phyloP scores from a whole-genome alignment of 2,329 filamentous ascomycete genomes.

The Aspergillus glaucus region DNA sequence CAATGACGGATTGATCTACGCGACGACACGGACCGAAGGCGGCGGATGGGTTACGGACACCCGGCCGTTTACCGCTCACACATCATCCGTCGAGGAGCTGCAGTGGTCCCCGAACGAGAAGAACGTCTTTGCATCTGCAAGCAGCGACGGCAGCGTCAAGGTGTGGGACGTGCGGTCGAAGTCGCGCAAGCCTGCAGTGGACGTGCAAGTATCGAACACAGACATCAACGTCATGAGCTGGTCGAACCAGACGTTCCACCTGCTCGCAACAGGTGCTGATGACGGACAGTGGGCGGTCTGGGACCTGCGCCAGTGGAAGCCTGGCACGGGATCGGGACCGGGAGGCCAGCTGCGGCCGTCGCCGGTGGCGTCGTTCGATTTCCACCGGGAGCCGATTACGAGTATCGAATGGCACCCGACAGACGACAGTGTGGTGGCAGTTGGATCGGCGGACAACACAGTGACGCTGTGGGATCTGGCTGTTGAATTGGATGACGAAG shows the following conservation, averaged over 20 bases:
- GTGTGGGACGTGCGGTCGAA: conserved; percentile 95
- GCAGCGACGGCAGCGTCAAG: conserved; percentile 88
- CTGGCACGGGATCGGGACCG: conserved; percentile 44
- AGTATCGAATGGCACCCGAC: conserved; percentile 96
- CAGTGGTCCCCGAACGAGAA: conserved; percentile 94
- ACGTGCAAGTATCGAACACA: conserved; percentile 71
- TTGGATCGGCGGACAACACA: conserved; percentile 88
- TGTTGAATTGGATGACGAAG: conserved; percentile 94
- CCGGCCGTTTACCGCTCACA: conserved; percentile 76
- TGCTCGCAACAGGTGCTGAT: conserved; percentile 87
- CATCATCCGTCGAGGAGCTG: conserved; percentile 81
- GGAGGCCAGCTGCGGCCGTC: conserved; percentile 53
- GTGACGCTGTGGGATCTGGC: conserved; percentile 95
- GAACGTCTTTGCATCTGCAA: conserved; percentile 90
- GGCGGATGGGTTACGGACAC: conserved; percentile 86
- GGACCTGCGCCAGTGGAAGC: conserved; percentile 95
- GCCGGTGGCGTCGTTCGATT: conserved; percentile 87
- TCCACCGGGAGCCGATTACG: conserved; percentile 95
- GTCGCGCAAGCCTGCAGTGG: conserved; percentile 78
- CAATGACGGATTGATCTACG: conserved; percentile 81
- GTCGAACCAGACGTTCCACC: conserved; percentile 80
- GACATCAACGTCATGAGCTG: conserved; percentile 97
- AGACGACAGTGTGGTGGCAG: conserved; percentile 90
- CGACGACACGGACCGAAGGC: conserved; percentile 77
- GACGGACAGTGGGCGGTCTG: conserved; percentile 93